These are phyloP conservation scores for Hypoxylon rubiginosum DNA, from an alignment of 2,329 filamentous ascomycete genomes.

Conservation along the genomic window DNA sequence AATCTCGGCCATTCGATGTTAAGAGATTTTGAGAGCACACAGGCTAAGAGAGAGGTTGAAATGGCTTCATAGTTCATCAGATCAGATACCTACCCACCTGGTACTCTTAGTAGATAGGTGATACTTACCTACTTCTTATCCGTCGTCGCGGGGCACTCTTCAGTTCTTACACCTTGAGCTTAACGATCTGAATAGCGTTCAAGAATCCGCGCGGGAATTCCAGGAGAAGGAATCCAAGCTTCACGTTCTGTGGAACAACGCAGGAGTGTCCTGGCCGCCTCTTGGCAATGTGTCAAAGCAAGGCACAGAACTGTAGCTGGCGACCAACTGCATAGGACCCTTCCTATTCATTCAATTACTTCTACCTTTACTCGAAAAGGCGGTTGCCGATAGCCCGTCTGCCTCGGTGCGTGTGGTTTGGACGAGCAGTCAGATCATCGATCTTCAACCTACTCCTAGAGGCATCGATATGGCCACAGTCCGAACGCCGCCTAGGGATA, in stretches of 20 bases:
- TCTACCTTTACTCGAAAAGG: constrained; percentile 49
- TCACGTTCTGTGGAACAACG: constrained; percentile 44
- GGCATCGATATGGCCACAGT: constrained; percentile 40
- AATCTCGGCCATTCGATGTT: too few species aligned
- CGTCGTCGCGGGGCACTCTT: constrained; percentile 12
- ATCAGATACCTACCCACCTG: too few species aligned
- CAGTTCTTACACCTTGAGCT: constrained; percentile 40
- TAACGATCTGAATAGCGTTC: constrained; percentile 36
- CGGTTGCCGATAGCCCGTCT: constrained; percentile 23
- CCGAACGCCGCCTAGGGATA: constrained; percentile 30
- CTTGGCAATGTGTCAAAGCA: constrained; percentile 48
- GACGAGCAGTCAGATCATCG: constrained; percentile 36
- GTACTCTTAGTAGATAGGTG: too few species aligned
- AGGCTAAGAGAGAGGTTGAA: too few species aligned
- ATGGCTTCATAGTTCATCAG: too few species aligned
- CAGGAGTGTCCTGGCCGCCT: constrained; percentile 42
- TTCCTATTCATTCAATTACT: constrained; percentile 55
- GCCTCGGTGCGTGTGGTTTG: constrained; percentile 39
- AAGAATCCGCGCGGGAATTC: constrained; percentile 27
- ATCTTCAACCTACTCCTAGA: constrained; percentile 36
- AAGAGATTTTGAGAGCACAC: too few species aligned
- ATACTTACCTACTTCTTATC: background rate
- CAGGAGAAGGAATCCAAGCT: constrained; percentile 33
- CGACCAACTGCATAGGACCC: constrained; percentile 54
- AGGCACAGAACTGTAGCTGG: constrained; percentile 54